Base-by-base conservation (phyloP, 148 eudicot genomes). In the Dysphania ambrosioides region DNA sequence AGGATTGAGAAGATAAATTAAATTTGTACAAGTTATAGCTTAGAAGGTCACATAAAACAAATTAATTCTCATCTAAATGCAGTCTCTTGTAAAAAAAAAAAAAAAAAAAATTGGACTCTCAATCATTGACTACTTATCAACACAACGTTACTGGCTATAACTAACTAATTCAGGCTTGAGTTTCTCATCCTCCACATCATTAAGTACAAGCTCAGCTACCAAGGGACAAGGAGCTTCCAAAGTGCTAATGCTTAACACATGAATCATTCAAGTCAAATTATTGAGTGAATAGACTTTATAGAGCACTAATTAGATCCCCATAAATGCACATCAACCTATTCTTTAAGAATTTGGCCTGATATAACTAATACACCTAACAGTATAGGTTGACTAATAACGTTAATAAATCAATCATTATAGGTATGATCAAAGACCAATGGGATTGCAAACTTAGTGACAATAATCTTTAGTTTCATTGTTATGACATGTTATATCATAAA, bases 1-100 rank as follows among this genome's bases (percentile, higher is more conserved):
- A 79, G 38, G 5, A 75, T 42, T 30, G 1, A 61, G 35, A 53
- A 62, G 68, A 27, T 30, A n/a, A 71, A 61, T 31, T 35, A 59
- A 77, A 42, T 8, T 26, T n/a, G 60, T 27, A 30, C 3, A 27
- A 15, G 21, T 1, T 15, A 12, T 32, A 60, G 18, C 53, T 21
- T 7, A 16, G 41, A n/a, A 5, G 35, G 32, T 4, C 49, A 63
- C 35, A 36, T 35, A 26, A 34, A 42, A 64, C 10, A 73, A 59
- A 68, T 7, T 5, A 63, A 35, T 10, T 26, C 42, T 11, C 57
- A 59, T n/a, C 18, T 26, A 1, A 26, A 60, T 5, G 27, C 32
- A 64, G 24, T 64, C n/a, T 64, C n/a, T n/a, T 60, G 31, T 0
- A 60, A 29, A n/a, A n/a, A n/a, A n/a, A n/a, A n/a, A n/a, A n/a